phyloP scores from a whole-genome alignment of 2,329 filamentous ascomycete genomes.

The Verticillium dahliae region DNA sequence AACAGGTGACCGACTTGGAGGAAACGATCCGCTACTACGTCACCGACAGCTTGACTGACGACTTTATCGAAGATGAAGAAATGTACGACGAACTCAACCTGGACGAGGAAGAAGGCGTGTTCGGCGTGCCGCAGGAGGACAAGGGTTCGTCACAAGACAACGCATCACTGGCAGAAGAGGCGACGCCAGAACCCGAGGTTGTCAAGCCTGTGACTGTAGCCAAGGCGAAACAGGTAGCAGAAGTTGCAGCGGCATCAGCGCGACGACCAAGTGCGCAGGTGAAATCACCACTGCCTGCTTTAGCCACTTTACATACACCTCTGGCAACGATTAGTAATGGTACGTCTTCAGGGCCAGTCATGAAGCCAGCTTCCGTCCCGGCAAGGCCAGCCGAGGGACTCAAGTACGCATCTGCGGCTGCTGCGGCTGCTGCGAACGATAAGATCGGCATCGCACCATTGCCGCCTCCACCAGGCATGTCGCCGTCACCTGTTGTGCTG shows the following conservation, averaged over 20 bases:
- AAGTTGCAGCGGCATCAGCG: conserved; percentile 39
- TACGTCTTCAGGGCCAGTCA: conserved; percentile 48
- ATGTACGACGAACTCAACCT: conserved; percentile 94
- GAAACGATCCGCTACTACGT: conserved; percentile 95
- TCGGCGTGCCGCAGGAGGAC: conserved; percentile 77
- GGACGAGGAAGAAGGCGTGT: conserved; percentile 84
- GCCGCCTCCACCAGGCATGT: conserved; percentile 74
- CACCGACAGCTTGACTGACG: conserved; percentile 77
- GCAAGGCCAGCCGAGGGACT: conserved; percentile 80
- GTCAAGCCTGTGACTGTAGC: conserved; percentile 38
- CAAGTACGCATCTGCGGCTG: conserved; percentile 95
- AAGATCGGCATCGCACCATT: conserved; percentile 90
- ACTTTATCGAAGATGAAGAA: conserved; percentile 89
- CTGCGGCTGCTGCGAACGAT: conserved; percentile 84
- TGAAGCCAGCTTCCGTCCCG: conserved; percentile 91
- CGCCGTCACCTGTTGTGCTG: conserved; percentile 32
- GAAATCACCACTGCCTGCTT: conserved; percentile 88
- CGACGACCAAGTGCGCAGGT: conserved; percentile 81
- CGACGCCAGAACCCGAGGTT: conserved; percentile 50
- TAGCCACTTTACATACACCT: conserved; percentile 81
- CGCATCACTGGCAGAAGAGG: conserved; percentile 84
- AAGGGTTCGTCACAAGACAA: conserved; percentile 91
- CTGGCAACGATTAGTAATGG: conserved; percentile 56
- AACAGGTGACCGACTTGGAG: conserved; percentile 81
- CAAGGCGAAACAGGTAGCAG: conserved; percentile 7